Evolutionary conservation across 805 yeast species (phyloP), one percentile per base, ranked within the genome.

Genomic region (Jamesozyma lodderae): DNA sequence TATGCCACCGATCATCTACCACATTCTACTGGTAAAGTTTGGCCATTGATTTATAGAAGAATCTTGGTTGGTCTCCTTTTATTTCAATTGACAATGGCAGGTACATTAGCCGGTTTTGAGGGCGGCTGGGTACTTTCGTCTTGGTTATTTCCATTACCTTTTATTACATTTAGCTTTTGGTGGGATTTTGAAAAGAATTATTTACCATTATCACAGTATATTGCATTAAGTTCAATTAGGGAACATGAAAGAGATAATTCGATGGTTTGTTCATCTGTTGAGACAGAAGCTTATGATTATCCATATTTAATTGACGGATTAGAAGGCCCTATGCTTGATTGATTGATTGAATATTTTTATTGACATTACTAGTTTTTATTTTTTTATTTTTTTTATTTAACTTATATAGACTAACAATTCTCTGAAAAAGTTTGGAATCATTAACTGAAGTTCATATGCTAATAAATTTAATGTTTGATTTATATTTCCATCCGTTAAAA

Each of bases 1-100:
- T 90, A 85, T 57, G 81, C 95, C 0, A 81, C 92, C 66, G 87
- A 86, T 23, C 97, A 92, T 59, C 88, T 94, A 8, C 96, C 94
- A 27, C 97, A 92, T 62, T 87, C 96, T 0, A 92, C 96, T 0
- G 98, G 97, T 1, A 83, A 82, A 55, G 94, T 90, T 1, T 90
- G 96, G 97, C 95, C 96, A 0, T 66, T 87, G 35, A 79, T 90
- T 2, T 81, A 83, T 53, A 70, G 95, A 49, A 70, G 98, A 47
- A 76, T 88, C 1, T 75, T 83, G 39, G 55, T 86, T 41, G 97
- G 97, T 0, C 62, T 90, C 19, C 60, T 83, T 24, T 67, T 90
- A 13, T 87, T 90, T 59, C 98, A 92, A 55, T 62, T 90, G 42
- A 86, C 95, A 10, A 87, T 88, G 84, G 86, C 90, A 0, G 97